A percentile compares a stretch with the other conserved stretches of the same genome.
Conservation (phyloP, 2,329 filamentous ascomycete genomes). For the Botrytis medusae region DNA sequence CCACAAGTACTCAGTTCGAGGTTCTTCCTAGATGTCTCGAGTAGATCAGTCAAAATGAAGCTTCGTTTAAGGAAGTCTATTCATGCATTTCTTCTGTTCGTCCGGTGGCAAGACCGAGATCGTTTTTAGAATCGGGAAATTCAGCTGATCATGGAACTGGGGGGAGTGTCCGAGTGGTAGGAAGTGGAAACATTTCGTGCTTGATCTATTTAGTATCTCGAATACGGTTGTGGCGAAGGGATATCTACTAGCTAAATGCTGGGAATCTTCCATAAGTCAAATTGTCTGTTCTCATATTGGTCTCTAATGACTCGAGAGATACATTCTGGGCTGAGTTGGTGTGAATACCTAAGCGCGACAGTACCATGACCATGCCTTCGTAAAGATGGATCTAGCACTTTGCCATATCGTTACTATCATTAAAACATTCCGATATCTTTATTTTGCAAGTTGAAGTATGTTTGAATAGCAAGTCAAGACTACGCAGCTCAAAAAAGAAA, state of each 20-base stretch:
- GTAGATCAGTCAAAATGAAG: neutral
- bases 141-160: neutral
- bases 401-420: neutral
- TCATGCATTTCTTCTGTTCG: constrained; percentile 2
- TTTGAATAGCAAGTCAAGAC: neutral
- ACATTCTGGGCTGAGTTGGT: neutral
- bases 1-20: neutral
- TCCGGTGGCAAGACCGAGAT: neutral
- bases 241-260: neutral
- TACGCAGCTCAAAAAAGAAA: neutral
- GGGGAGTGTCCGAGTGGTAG: neutral
- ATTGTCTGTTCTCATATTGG: neutral
- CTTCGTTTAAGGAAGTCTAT: neutral
- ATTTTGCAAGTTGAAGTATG: neutral
- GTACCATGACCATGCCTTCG: neutral
- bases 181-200: constrained; percentile 2
- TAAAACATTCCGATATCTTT: neutral
- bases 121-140: neutral
- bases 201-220: neutral
- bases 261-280: neutral
- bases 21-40: neutral
- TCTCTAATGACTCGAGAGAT: neutral
- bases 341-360: neutral
- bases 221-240: neutral
- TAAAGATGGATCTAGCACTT: neutral